Evolutionary conservation across 2,329 filamentous ascomycete genomes (phyloP).

Genomic region (Alternaria tenuissima): DNA sequence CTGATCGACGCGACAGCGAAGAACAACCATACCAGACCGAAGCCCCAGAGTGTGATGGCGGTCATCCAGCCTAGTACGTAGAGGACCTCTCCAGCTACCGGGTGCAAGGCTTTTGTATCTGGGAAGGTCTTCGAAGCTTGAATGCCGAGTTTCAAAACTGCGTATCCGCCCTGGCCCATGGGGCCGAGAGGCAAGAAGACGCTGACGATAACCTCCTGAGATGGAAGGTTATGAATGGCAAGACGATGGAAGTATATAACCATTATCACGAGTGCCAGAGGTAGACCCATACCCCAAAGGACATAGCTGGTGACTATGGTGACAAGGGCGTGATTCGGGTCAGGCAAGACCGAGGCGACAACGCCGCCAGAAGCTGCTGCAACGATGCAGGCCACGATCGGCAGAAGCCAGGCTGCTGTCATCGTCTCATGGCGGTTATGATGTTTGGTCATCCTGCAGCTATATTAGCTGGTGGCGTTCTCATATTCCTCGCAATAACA

Average conservation of each 20-base stretch:
- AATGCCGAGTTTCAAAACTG: constrained; percentile 60
- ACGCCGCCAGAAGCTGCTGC: constrained; percentile 69
- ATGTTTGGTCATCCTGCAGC: constrained; percentile 39
- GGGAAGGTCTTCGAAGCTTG: constrained; percentile 55
- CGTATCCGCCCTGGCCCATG: constrained; percentile 71
- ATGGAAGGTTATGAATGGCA: constrained; percentile 69
- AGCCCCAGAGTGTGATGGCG: constrained; percentile 64
- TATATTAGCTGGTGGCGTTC: neutral
- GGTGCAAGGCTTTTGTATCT: constrained; percentile 44
- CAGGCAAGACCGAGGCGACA: constrained; percentile 66
- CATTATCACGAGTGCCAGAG: constrained; percentile 67
- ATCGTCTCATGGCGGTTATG: constrained; percentile 53
- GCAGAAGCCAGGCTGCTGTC: constrained; percentile 71
- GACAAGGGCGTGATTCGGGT: constrained; percentile 63
- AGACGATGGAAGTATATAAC: constrained; percentile 76
- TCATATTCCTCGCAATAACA: too few relatives aligned
- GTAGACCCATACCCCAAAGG: constrained; percentile 71
- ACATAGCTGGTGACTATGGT: constrained; percentile 71
- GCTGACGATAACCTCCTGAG: constrained; percentile 71
- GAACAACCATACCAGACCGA: constrained; percentile 63
- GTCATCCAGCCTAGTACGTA: constrained; percentile 65
- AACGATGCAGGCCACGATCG: constrained; percentile 71
- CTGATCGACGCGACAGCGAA: constrained; percentile 60
- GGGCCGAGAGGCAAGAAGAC: constrained; percentile 73
- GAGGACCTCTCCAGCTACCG: constrained; percentile 60